These are phyloP conservation scores for Adiantum capillusveneris DNA, from an alignment of 75 land plant species.

Conservation along the genomic window DNA sequence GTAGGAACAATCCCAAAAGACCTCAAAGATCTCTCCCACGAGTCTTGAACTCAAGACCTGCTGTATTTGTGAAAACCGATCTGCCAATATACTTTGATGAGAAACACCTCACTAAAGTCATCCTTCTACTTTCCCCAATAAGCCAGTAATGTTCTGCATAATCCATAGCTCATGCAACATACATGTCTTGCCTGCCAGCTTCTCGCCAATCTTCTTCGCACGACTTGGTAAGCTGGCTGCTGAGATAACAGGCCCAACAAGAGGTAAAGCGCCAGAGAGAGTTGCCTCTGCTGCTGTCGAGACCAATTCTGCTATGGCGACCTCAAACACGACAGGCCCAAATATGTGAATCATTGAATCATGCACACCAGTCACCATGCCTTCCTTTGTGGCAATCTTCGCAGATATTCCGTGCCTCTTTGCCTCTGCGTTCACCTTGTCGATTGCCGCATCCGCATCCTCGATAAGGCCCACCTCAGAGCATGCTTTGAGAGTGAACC, in stretches of 20 bases:
- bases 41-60: too few species aligned
- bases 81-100: too few species aligned
- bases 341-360: conserved; percentile 1
- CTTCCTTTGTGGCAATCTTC: conserved; percentile 5
- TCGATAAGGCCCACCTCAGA: not conserved
- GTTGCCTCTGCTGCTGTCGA: not conserved
- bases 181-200: not conserved
- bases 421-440: not conserved
- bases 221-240: not conserved
- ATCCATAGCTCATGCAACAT: conserved; percentile 5
- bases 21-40: too few species aligned
- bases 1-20: too few species aligned
- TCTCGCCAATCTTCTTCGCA: not conserved
- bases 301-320: not conserved
- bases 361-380: not conserved
- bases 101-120: too few species aligned
- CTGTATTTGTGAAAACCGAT: too few species aligned
- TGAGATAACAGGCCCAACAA: not conserved
- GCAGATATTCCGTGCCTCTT: not conserved
- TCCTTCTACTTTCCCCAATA: not conserved
- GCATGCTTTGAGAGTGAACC: not conserved
- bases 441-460: not conserved
- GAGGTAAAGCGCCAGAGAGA: not conserved
- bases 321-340: not conserved
- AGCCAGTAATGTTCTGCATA: not conserved